Percentiles rank a stretch among this genome's conserved stretches.
Evolutionary conservation across 139 green algal genomes (phyloP).

Genomic region (Picochlorum sp.): DNA sequence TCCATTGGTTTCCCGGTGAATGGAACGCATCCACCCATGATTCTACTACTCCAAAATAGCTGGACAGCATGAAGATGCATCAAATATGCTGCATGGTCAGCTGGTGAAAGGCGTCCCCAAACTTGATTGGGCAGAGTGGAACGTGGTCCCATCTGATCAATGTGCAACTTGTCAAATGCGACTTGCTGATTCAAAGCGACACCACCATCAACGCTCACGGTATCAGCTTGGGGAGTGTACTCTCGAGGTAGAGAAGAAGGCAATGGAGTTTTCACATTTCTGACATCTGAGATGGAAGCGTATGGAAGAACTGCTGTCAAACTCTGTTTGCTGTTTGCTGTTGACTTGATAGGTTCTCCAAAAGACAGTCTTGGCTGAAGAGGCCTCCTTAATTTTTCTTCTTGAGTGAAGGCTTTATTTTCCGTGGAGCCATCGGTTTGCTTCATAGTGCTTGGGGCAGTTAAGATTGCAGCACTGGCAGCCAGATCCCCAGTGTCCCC

Average conservation of each 20-base stretch:
- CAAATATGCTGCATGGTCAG: neutral
- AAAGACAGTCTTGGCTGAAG: slow-evolving; percentile 1
- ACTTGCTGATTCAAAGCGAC: no score
- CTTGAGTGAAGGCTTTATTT: neutral
- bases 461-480: neutral
- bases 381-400: neutral
- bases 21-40: neutral
- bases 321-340: neutral
- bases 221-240: no score
- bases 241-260: no score
- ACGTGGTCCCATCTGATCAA: neutral
- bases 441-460: slow-evolving; percentile 1
- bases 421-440: no score
- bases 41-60: neutral
- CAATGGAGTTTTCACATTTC: no score
- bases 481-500: neutral
- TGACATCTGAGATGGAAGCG: no score
- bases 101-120: neutral
- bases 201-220: no score
- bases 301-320: neutral
- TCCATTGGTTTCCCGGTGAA: no score
- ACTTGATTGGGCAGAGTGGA: no score
- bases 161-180: no score
- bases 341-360: neutral
- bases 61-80: slow-evolving; percentile 5